Evolutionary conservation across 2,329 filamentous ascomycete species (phyloP).

Genomic region (Penicillium fuscoglaucum): DNA sequence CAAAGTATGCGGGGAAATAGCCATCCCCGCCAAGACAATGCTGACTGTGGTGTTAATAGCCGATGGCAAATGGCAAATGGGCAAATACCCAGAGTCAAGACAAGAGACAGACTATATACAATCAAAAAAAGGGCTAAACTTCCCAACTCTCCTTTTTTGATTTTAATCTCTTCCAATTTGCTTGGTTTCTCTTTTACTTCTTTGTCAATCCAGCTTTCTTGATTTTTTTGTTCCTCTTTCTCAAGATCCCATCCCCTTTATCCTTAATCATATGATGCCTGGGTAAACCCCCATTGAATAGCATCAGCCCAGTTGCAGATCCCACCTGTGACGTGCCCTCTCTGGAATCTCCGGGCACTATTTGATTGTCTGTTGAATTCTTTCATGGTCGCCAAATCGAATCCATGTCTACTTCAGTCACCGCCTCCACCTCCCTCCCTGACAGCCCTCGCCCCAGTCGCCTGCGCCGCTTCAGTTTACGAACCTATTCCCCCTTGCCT

Average conservation of each 20-base stretch:
- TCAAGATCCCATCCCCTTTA: background rate
- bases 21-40: constrained; percentile 3
- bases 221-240: background rate
- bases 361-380: background rate
- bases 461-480: constrained; percentile 43
- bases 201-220: background rate
- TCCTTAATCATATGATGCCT: constrained; percentile 12
- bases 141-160: background rate
- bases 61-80: constrained; percentile 3
- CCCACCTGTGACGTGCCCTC: constrained; percentile 6
- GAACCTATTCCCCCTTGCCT: constrained; percentile 33
- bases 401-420: constrained; percentile 37
- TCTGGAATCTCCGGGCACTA: background rate
- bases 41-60: constrained; percentile 8
- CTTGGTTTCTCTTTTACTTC: background rate
- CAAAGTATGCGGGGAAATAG: constrained; percentile 1
- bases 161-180: background rate
- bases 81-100: background rate
- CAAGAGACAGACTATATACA: background rate
- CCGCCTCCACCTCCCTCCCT: constrained; percentile 38
- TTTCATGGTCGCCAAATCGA: constrained; percentile 5
- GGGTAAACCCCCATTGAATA: constrained; percentile 5
- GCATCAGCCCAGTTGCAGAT: constrained; percentile 21
- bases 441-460: constrained; percentile 37
- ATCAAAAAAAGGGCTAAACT: background rate